These are phyloP conservation scores for Lonicera japonica DNA, from an alignment of 129 eudicot species.

Conservation along the genomic window DNA sequence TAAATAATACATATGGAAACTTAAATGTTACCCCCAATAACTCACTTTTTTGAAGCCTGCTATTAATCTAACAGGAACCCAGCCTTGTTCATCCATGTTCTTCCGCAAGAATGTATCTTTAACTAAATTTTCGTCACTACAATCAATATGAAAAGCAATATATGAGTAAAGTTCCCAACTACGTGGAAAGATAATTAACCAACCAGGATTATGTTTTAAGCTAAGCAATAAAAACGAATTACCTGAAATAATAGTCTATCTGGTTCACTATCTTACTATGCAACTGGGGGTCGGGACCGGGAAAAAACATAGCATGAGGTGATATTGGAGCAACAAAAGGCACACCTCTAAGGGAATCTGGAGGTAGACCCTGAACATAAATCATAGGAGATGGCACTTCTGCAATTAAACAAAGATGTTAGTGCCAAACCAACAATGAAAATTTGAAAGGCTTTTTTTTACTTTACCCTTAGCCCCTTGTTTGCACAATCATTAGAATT, in stretches of 20 bases:
- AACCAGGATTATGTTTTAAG: not conserved
- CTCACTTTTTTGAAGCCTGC: constrained; percentile 25
- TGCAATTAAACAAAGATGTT: constrained; percentile 28
- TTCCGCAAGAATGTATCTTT: constrained; percentile 26
- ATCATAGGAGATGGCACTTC: constrained; percentile 42
- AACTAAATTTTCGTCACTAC: constrained; percentile 27
- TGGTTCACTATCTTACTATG: constrained; percentile 19
- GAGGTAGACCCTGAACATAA: constrained; percentile 40
- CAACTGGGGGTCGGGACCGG: constrained; percentile 14
- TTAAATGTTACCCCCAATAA: not conserved
- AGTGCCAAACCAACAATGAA: constrained; percentile 2
- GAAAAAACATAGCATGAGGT: constrained; percentile 5
- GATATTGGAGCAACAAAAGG: constrained; percentile 43
- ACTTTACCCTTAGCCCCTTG: too few species aligned
- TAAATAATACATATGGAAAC: not conserved
- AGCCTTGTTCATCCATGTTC: constrained; percentile 33
- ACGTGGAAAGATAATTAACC: not conserved
- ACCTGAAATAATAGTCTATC: constrained; percentile 36
- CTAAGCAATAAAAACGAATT: not conserved
- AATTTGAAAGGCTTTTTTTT: not conserved
- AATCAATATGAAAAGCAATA: not conserved
- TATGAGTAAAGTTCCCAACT: not conserved
- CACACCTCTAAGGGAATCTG: constrained; percentile 43
- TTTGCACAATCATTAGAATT: too few species aligned
- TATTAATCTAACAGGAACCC: constrained; percentile 29